Evolutionary conservation across 768 basidiomycete species (phyloP).

Genomic region (Lactifluus piperatus): DNA sequence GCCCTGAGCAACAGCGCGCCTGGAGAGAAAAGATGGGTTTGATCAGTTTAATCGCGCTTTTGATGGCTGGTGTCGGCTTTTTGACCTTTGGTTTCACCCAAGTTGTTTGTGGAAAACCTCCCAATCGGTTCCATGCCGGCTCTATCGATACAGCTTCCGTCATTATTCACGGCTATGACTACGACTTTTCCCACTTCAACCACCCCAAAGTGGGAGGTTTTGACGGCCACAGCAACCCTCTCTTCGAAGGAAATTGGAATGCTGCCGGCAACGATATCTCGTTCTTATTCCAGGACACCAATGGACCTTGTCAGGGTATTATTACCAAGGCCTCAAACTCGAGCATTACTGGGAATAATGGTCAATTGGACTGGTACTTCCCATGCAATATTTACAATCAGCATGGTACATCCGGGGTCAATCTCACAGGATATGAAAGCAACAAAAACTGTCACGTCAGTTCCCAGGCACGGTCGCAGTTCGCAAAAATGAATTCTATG

Average conservation of each 20-base stretch:
- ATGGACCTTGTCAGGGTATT: conserved; percentile 69
- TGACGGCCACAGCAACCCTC: conserved; percentile 75
- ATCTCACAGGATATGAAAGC: conserved; percentile 59
- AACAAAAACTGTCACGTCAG: conserved; percentile 67
- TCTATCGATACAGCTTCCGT: conserved; percentile 69
- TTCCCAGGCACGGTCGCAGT: conserved; percentile 39
- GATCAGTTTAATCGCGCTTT: conserved; percentile 61
- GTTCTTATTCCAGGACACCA: conserved; percentile 91
- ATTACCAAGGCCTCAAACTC: conserved; percentile 67
- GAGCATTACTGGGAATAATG: conserved; percentile 55
- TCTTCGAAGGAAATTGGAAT: conserved; percentile 67
- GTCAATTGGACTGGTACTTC: conserved; percentile 86
- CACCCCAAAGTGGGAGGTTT: conserved; percentile 74
- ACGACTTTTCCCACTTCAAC: conserved; percentile 80
- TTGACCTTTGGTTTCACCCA: conserved; percentile 98
- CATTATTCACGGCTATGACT: conserved; percentile 90
- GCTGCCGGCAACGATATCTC: conserved; percentile 84
- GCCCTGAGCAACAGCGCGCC: conserved; percentile 88
- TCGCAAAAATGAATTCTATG: conserved; percentile 43
- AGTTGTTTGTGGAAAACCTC: conserved; percentile 82
- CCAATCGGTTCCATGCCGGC: conserved; percentile 76
- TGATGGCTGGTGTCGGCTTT: conserved; percentile 95
- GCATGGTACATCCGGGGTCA: conserved; percentile 48
- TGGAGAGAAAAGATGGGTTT: conserved; percentile 99
- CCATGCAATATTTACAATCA: conserved; percentile 91